Percentiles rank a stretch among this genome's conserved stretches.
Conservation (phyloP, 1,284 basidiomycete species). For the Lignosus rhinocerotis region DNA sequence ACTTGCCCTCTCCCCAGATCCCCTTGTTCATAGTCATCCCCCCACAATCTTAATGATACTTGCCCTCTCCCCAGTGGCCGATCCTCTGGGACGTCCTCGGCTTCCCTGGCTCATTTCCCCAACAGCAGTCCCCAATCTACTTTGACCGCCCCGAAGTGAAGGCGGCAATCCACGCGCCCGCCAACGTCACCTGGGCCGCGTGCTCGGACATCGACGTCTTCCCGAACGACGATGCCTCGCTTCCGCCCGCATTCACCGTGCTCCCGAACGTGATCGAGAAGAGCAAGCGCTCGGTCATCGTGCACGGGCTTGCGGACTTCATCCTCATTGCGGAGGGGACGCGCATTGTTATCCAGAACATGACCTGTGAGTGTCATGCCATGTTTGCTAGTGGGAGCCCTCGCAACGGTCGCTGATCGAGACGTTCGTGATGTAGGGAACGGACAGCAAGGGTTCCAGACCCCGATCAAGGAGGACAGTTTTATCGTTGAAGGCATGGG, state of each 20-base stretch:
- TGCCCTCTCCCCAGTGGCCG: conserved; percentile 41
- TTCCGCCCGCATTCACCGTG: conserved; percentile 62
- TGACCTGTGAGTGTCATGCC: conserved; percentile 52
- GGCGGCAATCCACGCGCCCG: conserved; percentile 69
- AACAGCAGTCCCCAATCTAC: conserved; percentile 54
- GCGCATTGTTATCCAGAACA: conserved; percentile 67
- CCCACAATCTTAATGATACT: too few species aligned
- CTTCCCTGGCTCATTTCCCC: conserved; percentile 66
- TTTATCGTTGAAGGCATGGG: conserved; percentile 73
- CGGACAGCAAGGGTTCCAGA: conserved; percentile 72
- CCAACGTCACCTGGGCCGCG: conserved; percentile 59
- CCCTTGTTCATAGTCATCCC: too few species aligned
- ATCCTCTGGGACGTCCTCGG: conserved; percentile 77
- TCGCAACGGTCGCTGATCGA: background rate
- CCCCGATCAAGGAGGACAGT: conserved; percentile 60
- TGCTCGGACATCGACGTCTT: conserved; percentile 66
- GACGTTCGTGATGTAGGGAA: conserved; percentile 43
- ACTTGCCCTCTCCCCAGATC: conserved; percentile 30
- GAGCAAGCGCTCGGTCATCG: conserved; percentile 66
- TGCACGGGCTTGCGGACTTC: conserved; percentile 73
- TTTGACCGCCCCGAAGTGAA: conserved; percentile 75
- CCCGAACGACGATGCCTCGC: conserved; percentile 50
- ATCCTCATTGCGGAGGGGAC: conserved; percentile 72
- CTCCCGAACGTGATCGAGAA: conserved; percentile 77
- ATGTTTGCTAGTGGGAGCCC: background rate